Evolutionary conservation across 495 filamentous ascomycete species (phyloP).

Genomic region (Patellaria atrata): DNA sequence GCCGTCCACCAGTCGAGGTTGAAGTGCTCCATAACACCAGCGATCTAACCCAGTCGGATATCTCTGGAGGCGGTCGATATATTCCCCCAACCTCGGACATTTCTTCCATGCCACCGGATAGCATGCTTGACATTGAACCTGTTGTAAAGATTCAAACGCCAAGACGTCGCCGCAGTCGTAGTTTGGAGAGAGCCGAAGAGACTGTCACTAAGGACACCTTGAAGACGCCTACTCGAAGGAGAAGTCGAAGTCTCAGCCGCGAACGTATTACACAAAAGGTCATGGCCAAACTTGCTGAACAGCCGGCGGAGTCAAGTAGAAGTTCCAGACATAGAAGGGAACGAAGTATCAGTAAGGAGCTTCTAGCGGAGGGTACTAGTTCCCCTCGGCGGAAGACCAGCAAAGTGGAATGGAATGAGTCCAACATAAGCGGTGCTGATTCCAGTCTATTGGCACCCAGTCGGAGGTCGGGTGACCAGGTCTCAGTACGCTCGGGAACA

Average conservation of each 20-base stretch:
- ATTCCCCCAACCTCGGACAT: conserved; percentile 59
- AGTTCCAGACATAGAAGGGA: conserved; percentile 31
- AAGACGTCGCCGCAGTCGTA: conserved; percentile 43
- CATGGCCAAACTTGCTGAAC: conserved; percentile 43
- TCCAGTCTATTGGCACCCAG: conserved; percentile 57
- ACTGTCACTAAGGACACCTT: conserved; percentile 36
- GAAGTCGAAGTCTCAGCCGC: conserved; percentile 59
- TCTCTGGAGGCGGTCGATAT: conserved; percentile 41
- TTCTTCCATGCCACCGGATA: conserved; percentile 80
- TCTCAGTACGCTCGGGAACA: conserved; percentile 59
- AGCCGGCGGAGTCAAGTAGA: conserved; percentile 34
- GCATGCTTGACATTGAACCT: conserved; percentile 58
- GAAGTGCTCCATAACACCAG: conserved; percentile 55
- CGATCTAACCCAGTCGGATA: conserved; percentile 38
- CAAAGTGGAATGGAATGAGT: conserved; percentile 40
- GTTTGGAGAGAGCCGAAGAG: conserved; percentile 34
- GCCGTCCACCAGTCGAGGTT: conserved; percentile 63
- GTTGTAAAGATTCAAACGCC: conserved; percentile 23
- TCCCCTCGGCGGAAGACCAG: conserved; percentile 38
- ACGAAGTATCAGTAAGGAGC: conserved; percentile 49
- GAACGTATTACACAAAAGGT: conserved; percentile 59
- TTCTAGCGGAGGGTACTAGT: conserved; percentile 40
- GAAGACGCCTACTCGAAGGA: conserved; percentile 45
- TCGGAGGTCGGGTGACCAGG: conserved; percentile 55
- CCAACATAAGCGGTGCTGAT: conserved; percentile 48